Base-by-base conservation (phyloP, 1,139 yeast genomes). In the Pneumocystis wakefieldiae region DNA sequence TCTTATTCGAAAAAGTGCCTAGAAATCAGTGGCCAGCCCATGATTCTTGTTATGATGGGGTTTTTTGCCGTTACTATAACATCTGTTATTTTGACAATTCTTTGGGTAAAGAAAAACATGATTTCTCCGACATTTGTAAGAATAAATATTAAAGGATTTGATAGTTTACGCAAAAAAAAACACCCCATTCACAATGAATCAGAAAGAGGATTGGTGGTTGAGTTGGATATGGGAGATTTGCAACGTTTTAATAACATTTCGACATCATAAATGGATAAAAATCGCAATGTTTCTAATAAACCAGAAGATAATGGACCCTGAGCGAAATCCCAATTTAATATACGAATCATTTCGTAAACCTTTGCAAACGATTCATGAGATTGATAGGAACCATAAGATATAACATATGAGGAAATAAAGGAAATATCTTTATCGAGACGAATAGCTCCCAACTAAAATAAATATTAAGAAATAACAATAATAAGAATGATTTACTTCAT, bases 381-480 rank as follows among this genome's bases (percentile, higher is more conserved):
- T 12, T 24, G 55, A 48, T 48, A 48, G 1, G 55, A 48, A 24
- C 55, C 32, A 29, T 48, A 48, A 12, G 55, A 48, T 48, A 48
- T 24, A 10, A 48, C 61, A 39, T 19, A 59, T 42, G 35, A 66
- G 64, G 35, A 65, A 65, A 91, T 79, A 60, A 82, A 78, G 55
- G 92, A 83, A 59, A 91, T 76, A 72, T 91, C 97, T 66, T 87
- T 83, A 69, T 94, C 98, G 62, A 94, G 76, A 67, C 85, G 86
- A 42, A 90, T 80, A 0, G 95, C 85, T 0, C 97, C 97, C 61
- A 87, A 75, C 68, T 87, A 95, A 5, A 70, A 87, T 90, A 67
- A 89, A 83, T 3, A 19, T 48, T 48, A 48, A 8, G 3, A 15
- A 38, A 38, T 14, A 15, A 15, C n/a, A 38, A 14, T 38, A 38